Evolutionary conservation across 345 rosid species (phyloP), one percentile per base, ranked within the genome.

Genomic region (Toxicodendron radicans): DNA sequence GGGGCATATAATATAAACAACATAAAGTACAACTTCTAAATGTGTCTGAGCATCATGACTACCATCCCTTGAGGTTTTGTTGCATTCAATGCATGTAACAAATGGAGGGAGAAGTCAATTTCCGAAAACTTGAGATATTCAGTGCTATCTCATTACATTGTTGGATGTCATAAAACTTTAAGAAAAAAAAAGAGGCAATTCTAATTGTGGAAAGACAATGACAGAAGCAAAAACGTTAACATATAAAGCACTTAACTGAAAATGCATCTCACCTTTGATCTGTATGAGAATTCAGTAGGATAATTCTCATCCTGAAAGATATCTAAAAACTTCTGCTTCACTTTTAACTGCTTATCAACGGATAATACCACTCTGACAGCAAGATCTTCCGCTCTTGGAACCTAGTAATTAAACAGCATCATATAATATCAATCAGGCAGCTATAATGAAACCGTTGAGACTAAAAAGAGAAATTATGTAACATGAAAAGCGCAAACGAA

Each of bases 291-390:
- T 73, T 96, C 98, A 23, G 84, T 80, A 7, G 98, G 97, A 74
- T 90, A 93, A 85, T 92, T 90, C 78, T 93, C 95, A 65, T 91
- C 97, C 66, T 79, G 90, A 79, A 90, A 96, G 63, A 93, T 93
- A 79, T 96, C 99, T 83, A 93, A 93, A 82, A 93, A 93, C 63
- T 97, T 89, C 59, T 84, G 93, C 85, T 96, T 96, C 79, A 93
- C 99, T 81, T 95, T 98, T 82, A 95, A 77, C 85, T 91, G 93
- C 79, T 95, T 95, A 86, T 95, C 98, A 78, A 93, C 99, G 4
- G 99, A 95, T 72, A 96, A 93, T 87, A 95, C 99, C 78, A 95
- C 99, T 81, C 99, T 86, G 58, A 95, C 68, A 56, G 90, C 98
- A 79, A 95, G 97, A 61, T 97, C 79, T 83, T 95, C 99, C 63